Percentiles rank a stretch among this genome's conserved stretches.
Conservation (phyloP, 148 eudicot genomes). For the Bassia scoparia region DNA sequence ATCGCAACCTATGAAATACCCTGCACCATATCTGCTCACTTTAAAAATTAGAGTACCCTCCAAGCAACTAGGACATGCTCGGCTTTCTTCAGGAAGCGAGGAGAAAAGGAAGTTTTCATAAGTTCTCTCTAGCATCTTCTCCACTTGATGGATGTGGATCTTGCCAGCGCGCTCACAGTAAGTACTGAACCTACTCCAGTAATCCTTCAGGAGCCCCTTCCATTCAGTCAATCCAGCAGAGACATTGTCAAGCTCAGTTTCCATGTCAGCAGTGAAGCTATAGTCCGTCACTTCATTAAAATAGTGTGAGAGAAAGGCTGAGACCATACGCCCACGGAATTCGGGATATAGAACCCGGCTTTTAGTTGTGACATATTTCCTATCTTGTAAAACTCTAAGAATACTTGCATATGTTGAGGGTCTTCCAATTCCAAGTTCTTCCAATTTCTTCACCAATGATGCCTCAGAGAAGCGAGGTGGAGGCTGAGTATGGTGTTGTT, state of each 20-base stretch:
- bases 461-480: constrained; percentile 85
- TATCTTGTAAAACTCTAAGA: constrained; percentile 77
- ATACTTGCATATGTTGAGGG: constrained; percentile 94
- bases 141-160: constrained; percentile 86
- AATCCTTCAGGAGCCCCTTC: constrained; percentile 86
- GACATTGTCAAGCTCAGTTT: constrained; percentile 93
- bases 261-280: constrained; percentile 97
- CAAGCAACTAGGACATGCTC: constrained; percentile 82
- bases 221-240: constrained; percentile 92
- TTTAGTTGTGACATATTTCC: constrained; percentile 76
- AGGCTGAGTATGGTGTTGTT: constrained; percentile 73
- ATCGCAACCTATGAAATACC: constrained; percentile 96
- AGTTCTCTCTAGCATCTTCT: constrained; percentile 91
- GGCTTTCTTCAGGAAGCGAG: constrained; percentile 65
- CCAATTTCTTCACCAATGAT: constrained; percentile 78
- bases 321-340: constrained; percentile 98
- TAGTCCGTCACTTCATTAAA: constrained; percentile 91
- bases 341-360: constrained; percentile 63
- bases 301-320: constrained; percentile 79
- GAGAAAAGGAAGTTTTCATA: constrained; percentile 71
- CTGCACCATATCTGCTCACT: constrained; percentile 88
- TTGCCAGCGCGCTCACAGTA: constrained; percentile 62
- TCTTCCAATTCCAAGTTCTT: constrained; percentile 97
- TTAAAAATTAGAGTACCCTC: constrained; percentile 80
- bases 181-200: constrained; percentile 83